Percentiles rank a stretch among this genome's conserved stretches.
Conservation (phyloP, 2,329 filamentous ascomycete species). For the Dothideomycetes sp. region DNA sequence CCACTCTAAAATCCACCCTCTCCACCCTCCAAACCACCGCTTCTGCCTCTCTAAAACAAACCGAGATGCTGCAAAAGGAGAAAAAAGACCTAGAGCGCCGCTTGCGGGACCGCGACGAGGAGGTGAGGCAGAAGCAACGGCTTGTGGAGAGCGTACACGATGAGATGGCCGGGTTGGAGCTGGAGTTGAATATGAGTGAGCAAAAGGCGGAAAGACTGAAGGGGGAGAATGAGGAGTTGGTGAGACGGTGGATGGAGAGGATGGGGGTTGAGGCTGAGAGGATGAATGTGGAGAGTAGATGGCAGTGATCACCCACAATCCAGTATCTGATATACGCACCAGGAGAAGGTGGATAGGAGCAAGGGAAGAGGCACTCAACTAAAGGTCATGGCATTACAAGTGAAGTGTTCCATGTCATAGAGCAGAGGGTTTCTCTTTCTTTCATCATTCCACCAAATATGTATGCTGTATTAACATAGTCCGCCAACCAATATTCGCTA, state of each 20-base stretch:
- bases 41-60: conserved; percentile 59
- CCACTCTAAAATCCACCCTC: conserved; percentile 35
- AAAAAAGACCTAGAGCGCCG: conserved; percentile 51
- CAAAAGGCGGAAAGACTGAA: conserved; percentile 61
- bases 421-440: too few relatives aligned
- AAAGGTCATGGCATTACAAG: too few relatives aligned
- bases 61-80: conserved; percentile 53
- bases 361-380: too few relatives aligned
- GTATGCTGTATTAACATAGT: too few relatives aligned
- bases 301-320: too few relatives aligned
- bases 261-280: conserved; percentile 78
- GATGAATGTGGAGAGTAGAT: conserved; percentile 52
- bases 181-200: conserved; percentile 81
- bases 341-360: too few relatives aligned
- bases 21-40: conserved; percentile 50
- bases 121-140: conserved; percentile 73
- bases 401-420: too few relatives aligned
- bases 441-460: too few relatives aligned
- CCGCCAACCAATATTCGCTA: too few relatives aligned
- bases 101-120: conserved; percentile 72
- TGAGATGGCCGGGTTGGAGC: conserved; percentile 76
- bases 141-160: conserved; percentile 83
- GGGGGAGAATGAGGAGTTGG: conserved; percentile 77
- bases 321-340: too few relatives aligned
- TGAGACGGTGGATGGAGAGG: conserved; percentile 82